Conservation (phyloP, 331 rosid species). For the Rosa hybrid region DNA sequence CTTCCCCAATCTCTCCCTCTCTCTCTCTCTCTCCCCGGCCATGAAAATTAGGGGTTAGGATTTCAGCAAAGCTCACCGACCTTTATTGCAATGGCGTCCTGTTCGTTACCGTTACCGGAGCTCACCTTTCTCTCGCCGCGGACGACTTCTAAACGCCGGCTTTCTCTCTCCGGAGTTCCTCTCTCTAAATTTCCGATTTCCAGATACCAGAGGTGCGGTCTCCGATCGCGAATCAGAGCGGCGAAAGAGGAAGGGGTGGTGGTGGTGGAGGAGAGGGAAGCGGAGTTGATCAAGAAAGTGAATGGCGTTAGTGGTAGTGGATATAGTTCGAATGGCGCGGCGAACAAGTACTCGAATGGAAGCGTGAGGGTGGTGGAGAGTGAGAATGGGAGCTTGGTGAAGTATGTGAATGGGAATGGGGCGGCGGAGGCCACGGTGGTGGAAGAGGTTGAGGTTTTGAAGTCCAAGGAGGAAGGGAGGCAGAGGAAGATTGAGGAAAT, state of each 20-base stretch:
- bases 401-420: slow-evolving; percentile 64
- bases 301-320: slow-evolving; percentile 32
- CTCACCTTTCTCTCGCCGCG: slow-evolving; percentile 46
- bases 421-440: slow-evolving; percentile 51
- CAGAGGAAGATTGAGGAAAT: slow-evolving; percentile 89
- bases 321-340: slow-evolving; percentile 40
- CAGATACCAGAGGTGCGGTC: slow-evolving; percentile 17
- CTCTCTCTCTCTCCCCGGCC: background rate
- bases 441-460: slow-evolving; percentile 42
- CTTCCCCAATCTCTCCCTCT: background rate
- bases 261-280: slow-evolving; percentile 45
- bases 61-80: slow-evolving; percentile 16
- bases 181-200: slow-evolving; percentile 23
- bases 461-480: slow-evolving; percentile 69
- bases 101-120: slow-evolving; percentile 53
- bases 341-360: slow-evolving; percentile 50
- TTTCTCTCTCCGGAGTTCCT: slow-evolving; percentile 52
- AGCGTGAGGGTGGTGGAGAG: slow-evolving; percentile 37
- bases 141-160: background rate
- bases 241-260: slow-evolving; percentile 52
- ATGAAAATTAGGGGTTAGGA: slow-evolving; percentile 48
- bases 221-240: slow-evolving; percentile 51
- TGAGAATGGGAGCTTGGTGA: slow-evolving; percentile 59
- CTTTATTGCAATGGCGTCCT: slow-evolving; percentile 56
- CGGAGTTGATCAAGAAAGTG: slow-evolving; percentile 41